Evolutionary conservation across 1,284 basidiomycete species (phyloP), one percentile per base, ranked within the genome.

Genomic region (Rhodotorula mucilaginosa): DNA sequence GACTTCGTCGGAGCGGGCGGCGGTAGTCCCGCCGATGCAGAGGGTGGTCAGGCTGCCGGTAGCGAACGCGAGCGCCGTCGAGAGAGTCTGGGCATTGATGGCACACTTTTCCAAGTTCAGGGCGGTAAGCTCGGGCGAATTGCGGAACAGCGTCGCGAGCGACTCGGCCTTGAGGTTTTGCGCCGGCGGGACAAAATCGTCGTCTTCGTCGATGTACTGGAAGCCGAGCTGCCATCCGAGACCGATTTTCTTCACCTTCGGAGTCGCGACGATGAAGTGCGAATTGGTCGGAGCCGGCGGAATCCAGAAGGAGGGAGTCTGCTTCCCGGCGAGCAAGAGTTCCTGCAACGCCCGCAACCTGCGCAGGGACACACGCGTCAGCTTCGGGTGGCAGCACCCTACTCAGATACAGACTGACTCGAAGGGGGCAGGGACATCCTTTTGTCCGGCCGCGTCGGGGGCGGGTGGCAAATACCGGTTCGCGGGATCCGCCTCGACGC

Each of bases 131-230:
- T 26, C n/a, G 1, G 58, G 44, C 26, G 64, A 31, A 18, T 62
- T 65, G 48, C 72, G 69, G 57, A 73, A 70, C 13, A 73, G 54
- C 10, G 39, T 61, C 19, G 64, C 26, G 16, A 73, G 57, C 0
- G 44, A n/a, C 23, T 61, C 52, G 21, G 58, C 3, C 7, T 54
- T 29, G 26, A 68, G 48, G 16, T 18, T 7, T 1, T 2, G 8
- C 2, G 23, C 31, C 0, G 54, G 23, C n/a, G 21, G 47, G 29
- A 13, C n/a, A 26, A 26, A 49, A 2, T 13, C 19, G 2, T 29
- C 23, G 5, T 62, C 52, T 26, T 54, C 58, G 18, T 47, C 31
- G 34, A 69, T 58, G 39, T 67, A 62, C 2, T 23, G 21, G 3
- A 34, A 7, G 5, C 3, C 4, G 29, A 26, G 23, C 26, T 26